Conservation (phyloP, 495 filamentous ascomycete genomes). For the Achaetomiella virescens region DNA sequence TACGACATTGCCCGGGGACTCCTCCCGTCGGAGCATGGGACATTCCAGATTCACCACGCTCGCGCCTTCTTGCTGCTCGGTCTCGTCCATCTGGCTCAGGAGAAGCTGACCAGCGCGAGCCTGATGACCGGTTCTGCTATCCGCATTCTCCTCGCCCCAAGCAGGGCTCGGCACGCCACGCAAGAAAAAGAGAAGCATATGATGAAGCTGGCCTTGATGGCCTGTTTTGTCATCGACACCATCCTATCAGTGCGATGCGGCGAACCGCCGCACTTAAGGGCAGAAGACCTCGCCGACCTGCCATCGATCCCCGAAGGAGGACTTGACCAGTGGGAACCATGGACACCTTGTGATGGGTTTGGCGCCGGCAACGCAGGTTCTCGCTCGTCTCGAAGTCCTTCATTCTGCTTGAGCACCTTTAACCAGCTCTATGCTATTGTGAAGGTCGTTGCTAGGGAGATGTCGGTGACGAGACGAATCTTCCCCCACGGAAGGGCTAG, state of each 20-base stretch:
- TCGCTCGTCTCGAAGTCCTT: constrained; percentile 44
- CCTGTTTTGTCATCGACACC: constrained; percentile 62
- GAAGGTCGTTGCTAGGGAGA: constrained; percentile 10
- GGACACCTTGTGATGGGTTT: constrained; percentile 50
- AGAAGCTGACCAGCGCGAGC: constrained; percentile 53
- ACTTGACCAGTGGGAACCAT: constrained; percentile 67
- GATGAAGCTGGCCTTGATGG: constrained; percentile 48
- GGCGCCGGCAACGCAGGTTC: constrained; percentile 24
- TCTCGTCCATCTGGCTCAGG: constrained; percentile 52
- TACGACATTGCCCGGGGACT: constrained; percentile 54
- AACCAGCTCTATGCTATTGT: constrained; percentile 43
- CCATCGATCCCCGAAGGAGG: constrained; percentile 55
- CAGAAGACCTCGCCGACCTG: constrained; percentile 40
- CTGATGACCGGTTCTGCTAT: constrained; percentile 56
- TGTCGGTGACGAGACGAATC: constrained; percentile 1
- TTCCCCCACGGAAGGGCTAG: background rate
- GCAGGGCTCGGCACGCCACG: constrained; percentile 22
- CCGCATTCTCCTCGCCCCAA: constrained; percentile 49
- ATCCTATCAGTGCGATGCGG: constrained; percentile 52
- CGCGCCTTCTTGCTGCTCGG: constrained; percentile 58
- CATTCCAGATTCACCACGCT: constrained; percentile 54
- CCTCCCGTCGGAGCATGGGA: constrained; percentile 53
- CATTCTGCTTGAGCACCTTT: constrained; percentile 56
- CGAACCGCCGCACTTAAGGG: constrained; percentile 47
- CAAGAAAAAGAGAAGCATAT: constrained; percentile 32